Percentiles rank a stretch among this genome's conserved stretches.
phyloP scores from a whole-genome alignment of 495 filamentous ascomycete species.

The Cetradonia linearis region DNA sequence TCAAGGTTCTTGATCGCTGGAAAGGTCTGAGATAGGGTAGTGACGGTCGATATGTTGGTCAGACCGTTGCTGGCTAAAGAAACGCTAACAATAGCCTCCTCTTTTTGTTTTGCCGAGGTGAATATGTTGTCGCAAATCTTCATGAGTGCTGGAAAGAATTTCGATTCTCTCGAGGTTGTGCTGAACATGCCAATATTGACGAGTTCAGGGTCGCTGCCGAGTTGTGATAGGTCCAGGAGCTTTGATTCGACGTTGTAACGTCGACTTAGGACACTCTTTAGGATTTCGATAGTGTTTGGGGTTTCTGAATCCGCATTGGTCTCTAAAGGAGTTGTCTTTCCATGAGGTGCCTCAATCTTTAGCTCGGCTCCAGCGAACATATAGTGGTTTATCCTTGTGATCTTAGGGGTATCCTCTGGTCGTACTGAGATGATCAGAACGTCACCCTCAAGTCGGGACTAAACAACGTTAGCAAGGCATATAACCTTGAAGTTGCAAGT shows the following conservation, averaged over 20 bases:
- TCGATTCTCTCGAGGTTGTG: slow-evolving; percentile 57
- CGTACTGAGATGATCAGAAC: slow-evolving; percentile 55
- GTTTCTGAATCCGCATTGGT: slow-evolving; percentile 32
- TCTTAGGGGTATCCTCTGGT: slow-evolving; percentile 48
- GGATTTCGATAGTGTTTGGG: slow-evolving; percentile 31
- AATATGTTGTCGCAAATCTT: slow-evolving; percentile 65
- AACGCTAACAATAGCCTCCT: slow-evolving; percentile 63
- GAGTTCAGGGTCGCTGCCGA: slow-evolving; percentile 59
- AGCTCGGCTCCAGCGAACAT: slow-evolving; percentile 54
- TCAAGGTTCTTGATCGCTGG: slow-evolving; percentile 77
- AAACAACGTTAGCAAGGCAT: slow-evolving; percentile 61
- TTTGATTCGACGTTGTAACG: slow-evolving; percentile 63
- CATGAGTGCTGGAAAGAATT: slow-evolving; percentile 86
- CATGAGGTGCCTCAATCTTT: slow-evolving; percentile 35
- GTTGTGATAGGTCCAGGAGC: slow-evolving; percentile 67
- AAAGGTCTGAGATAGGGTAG: slow-evolving; percentile 60
- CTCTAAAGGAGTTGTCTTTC: slow-evolving; percentile 29
- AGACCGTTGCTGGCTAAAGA: slow-evolving; percentile 70
- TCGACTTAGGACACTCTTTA: slow-evolving; percentile 51
- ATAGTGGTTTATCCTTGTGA: slow-evolving; percentile 54
- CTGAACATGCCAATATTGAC: slow-evolving; percentile 65
- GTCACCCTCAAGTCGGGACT: slow-evolving; percentile 64
- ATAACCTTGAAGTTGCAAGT: slow-evolving; percentile 43
- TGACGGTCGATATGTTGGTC: slow-evolving; percentile 55
- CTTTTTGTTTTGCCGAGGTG: slow-evolving; percentile 51